Evolutionary conservation across 257 asterid species (phyloP).

Genomic region (Solanum bukasovii): DNA sequence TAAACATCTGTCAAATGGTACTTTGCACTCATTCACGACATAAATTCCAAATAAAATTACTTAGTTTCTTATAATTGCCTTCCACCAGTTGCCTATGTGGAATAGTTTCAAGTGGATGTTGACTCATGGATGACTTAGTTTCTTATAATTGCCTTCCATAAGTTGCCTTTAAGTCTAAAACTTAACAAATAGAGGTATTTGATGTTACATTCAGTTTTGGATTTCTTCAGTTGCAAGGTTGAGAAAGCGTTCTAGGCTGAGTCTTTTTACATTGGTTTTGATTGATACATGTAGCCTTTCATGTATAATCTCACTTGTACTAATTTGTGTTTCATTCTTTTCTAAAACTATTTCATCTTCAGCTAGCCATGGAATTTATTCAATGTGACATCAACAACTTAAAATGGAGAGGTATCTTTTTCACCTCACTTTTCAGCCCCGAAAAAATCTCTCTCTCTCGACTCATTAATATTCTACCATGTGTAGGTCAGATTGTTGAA

Average conservation of each 20-base stretch:
- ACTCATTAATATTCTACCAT: background rate
- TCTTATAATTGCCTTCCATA: too few species aligned
- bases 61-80: too few species aligned
- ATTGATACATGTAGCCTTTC: background rate
- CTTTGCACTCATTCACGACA: too few species aligned
- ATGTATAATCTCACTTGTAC: background rate
- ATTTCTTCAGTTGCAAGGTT: background rate
- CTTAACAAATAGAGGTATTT: too few species aligned
- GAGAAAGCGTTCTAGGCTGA: too few species aligned
- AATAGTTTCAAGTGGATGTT: background rate
- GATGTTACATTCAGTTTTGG: too few species aligned
- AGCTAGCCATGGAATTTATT: constrained; percentile 62
- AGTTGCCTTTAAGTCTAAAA: too few species aligned
- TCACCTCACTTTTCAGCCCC: background rate
- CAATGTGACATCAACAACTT: constrained; percentile 57
- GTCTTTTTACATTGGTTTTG: background rate
- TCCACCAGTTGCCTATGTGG: too few species aligned
- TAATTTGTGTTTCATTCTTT: background rate
- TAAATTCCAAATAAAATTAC: too few species aligned
- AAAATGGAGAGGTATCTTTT: constrained; percentile 45
- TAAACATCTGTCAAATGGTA: too few species aligned
- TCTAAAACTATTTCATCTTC: constrained; percentile 15
- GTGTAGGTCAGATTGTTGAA: constrained; percentile 47
- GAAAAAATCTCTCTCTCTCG: too few species aligned
- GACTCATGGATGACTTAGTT: too few species aligned